Conservation (phyloP, 2,329 filamentous ascomycete genomes). For the Epichloe gansuensis region DNA sequence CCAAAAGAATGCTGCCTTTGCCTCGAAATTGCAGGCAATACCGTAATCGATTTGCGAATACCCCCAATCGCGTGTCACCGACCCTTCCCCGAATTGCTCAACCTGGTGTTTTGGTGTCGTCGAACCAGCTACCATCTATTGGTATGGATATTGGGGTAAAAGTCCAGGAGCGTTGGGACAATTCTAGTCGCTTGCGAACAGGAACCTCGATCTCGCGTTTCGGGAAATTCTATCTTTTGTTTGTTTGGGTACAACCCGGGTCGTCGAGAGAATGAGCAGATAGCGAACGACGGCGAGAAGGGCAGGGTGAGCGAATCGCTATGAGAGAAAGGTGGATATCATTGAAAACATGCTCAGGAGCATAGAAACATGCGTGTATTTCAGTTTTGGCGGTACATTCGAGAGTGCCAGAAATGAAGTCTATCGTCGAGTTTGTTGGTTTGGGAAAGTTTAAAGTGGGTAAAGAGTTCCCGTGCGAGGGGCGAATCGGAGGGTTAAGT, state of each 20-base stretch:
- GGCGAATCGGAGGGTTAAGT: not conserved
- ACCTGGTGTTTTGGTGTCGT: conserved; percentile 8
- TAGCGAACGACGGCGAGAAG: not conserved
- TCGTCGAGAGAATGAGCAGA: not conserved
- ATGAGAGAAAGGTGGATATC: not conserved
- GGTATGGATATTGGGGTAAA: not conserved
- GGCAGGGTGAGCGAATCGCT: not conserved
- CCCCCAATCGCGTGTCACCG: conserved; percentile 10
- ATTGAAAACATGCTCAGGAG: conserved; percentile 1
- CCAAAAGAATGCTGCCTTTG: not conserved
- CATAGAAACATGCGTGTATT: not conserved
- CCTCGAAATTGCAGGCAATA: not conserved
- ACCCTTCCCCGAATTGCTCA: conserved; percentile 10
- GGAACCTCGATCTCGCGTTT: not conserved
- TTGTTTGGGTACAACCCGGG: not conserved
- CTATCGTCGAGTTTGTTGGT: not conserved
- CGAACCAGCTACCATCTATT: conserved; percentile 11
- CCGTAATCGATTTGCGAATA: not conserved
- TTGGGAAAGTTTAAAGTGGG: not conserved
- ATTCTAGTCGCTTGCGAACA: not conserved
- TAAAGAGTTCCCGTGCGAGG: not conserved
- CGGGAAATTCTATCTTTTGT: not conserved
- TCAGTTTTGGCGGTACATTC: not conserved
- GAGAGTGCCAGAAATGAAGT: conserved; percentile 3
- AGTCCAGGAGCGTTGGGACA: not conserved